Evolutionary conservation across 805 yeast species (phyloP).

Genomic region (Kuraishia hungarica): DNA sequence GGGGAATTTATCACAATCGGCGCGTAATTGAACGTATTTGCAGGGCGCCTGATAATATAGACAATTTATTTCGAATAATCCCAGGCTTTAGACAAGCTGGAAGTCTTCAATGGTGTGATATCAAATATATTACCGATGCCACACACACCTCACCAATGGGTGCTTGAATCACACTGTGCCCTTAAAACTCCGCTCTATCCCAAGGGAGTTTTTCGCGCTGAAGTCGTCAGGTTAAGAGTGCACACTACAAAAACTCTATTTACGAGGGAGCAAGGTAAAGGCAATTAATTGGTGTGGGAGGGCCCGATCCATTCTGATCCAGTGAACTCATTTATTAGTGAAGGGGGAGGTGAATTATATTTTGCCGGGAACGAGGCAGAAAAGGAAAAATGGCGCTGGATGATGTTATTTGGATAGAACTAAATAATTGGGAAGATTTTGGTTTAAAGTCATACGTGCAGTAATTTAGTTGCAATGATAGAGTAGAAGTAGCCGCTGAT

Average conservation of each 20-base stretch:
- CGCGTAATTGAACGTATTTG: not conserved
- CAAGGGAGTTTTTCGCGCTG: not conserved
- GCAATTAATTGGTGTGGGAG: too few relatives aligned
- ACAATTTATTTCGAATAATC: too few relatives aligned
- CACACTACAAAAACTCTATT: not conserved
- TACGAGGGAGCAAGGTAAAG: not conserved
- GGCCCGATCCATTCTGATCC: too few relatives aligned
- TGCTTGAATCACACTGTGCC: not conserved
- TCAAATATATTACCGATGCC: not conserved
- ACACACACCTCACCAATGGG: not conserved
- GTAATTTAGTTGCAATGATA: too few relatives aligned
- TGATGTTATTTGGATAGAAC: too few relatives aligned
- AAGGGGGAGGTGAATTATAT: too few relatives aligned
- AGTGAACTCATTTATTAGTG: too few relatives aligned
- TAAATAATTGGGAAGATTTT: too few relatives aligned
- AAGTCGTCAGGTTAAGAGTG: not conserved
- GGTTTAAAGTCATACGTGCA: too few relatives aligned
- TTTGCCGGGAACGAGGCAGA: too few relatives aligned
- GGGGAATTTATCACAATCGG: not conserved
- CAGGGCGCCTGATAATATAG: not conserved
- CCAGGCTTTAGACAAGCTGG: not conserved
- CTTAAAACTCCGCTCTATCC: not conserved
- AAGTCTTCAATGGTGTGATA: not conserved
- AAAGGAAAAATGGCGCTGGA: too few relatives aligned
- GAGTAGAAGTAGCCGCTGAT: too few relatives aligned